Evolutionary conservation across 2,329 filamentous ascomycete genomes (phyloP), one percentile per base, ranked within the genome.

Genomic region (Corniculantispora saksenae): DNA sequence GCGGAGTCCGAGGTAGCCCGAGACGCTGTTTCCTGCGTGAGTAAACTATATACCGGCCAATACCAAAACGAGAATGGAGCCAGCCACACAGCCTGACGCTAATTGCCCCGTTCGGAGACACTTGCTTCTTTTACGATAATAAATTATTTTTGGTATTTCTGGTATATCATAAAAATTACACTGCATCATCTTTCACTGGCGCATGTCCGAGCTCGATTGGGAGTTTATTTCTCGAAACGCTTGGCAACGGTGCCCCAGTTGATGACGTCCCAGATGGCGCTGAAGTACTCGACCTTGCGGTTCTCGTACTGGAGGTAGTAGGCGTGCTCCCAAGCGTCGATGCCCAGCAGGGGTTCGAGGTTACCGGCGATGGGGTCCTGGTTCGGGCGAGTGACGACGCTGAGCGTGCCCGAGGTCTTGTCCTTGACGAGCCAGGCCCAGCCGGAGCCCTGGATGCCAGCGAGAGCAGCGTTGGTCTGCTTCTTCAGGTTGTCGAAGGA

Each of bases 221-320:
- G 43, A 17, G 27, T 69, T 77, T 83, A 78, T 68, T 83, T 81
- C 70, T 81, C 80, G 75, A 92, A 93, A 69, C 92, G 87, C 84
- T 89, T 88, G 78, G 91, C 89, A 53, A 93, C 94, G 38, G 91
- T 87, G 86, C 93, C 93, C 94, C 94, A 97, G 88, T 97, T 97
- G 79, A 97, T 83, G 58, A 97, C 93, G 71, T 97, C 92, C 94
- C 94, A 97, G 77, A 97, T 91, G 66, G 92, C 92, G 73, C 86
- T 86, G 80, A 97, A 97, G 85, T 97, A 97, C 83, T 97, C 93
- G 65, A 91, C 93, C 88, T 97, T 97, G 80, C 93, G 90, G 85
- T 97, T 97, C 87, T 97, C 87, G 82, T 97, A 97, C 83, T 97
- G 92, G 68, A 97, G 85, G 82, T 97, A 96, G 84, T 96, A 97